phyloP scores from a whole-genome alignment of 2,329 filamentous ascomycete species.

The Pezicula rhizophila region DNA sequence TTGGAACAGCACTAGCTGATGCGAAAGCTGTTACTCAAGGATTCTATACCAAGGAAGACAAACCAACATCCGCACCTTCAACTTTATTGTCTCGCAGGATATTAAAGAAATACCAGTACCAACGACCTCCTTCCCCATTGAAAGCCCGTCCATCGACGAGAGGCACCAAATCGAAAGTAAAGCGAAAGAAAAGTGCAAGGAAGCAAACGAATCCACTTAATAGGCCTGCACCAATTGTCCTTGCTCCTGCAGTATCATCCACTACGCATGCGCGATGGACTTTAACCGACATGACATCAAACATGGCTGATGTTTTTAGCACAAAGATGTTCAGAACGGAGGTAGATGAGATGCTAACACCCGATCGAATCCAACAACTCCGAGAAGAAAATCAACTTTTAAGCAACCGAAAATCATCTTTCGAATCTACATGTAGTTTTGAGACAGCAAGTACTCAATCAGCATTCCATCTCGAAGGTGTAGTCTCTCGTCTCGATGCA shows the following conservation, averaged over 20 bases:
- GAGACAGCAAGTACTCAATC: slow-evolving; percentile 35
- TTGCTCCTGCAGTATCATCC: slow-evolving; percentile 19
- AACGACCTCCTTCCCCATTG: slow-evolving; percentile 11
- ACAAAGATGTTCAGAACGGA: slow-evolving; percentile 50
- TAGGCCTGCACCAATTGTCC: slow-evolving; percentile 7
- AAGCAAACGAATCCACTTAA: slow-evolving; percentile 30
- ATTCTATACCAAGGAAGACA: slow-evolving; percentile 16
- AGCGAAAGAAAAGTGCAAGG: slow-evolving; percentile 32
- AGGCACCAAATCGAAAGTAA: slow-evolving; percentile 30
- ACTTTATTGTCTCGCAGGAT: slow-evolving; percentile 10
- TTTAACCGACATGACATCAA: slow-evolving; percentile 48
- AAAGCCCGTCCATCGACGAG: slow-evolving; percentile 18
- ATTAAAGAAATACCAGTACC: slow-evolving; percentile 5
- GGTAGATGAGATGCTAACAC: slow-evolving; percentile 53
- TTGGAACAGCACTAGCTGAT: slow-evolving; percentile 36
- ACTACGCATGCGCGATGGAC: slow-evolving; percentile 43
- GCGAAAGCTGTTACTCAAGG: slow-evolving; percentile 26
- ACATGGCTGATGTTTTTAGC: slow-evolving; percentile 50
- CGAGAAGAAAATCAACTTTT: slow-evolving; percentile 17
- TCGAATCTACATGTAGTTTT: slow-evolving; percentile 11
- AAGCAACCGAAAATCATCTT: slow-evolving; percentile 12
- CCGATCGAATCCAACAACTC: slow-evolving; percentile 40
- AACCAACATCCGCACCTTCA: slow-evolving; percentile 4
- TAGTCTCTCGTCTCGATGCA: slow-evolving; percentile 37
- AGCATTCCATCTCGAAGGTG: slow-evolving; percentile 44